These are phyloP conservation scores for Botryotinia calthae DNA, from an alignment of 2,329 filamentous ascomycete genomes.

Conservation along the genomic window DNA sequence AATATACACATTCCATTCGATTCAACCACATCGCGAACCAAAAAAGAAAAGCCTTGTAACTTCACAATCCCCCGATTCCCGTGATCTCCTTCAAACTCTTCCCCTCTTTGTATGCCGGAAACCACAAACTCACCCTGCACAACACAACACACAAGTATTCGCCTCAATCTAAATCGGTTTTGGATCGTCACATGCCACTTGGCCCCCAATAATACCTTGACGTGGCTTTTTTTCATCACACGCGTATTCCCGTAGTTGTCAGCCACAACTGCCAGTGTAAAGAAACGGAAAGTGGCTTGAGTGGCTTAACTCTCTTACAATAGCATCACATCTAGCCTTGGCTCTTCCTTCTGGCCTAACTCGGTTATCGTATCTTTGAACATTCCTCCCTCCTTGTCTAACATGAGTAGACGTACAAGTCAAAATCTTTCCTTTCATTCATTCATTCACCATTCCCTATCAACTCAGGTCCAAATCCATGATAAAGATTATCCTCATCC, in stretches of 20 bases:
- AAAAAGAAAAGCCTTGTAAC: background rate
- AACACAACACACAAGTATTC: background rate
- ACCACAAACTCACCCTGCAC: background rate
- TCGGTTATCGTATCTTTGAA: conserved; percentile 11
- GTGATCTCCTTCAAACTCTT: background rate
- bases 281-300: conserved; percentile 1
- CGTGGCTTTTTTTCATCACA: conserved; percentile 11
- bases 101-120: background rate
- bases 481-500: background rate
- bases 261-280: background rate
- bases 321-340: background rate
- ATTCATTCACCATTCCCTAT: background rate
- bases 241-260: conserved; percentile 1
- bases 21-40: background rate
- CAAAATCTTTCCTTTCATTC: background rate
- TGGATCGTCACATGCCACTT: conserved; percentile 11
- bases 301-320: background rate
- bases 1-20: background rate
- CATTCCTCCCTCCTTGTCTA: background rate
- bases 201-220: conserved; percentile 9
- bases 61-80: background rate
- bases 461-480: background rate
- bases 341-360: background rate
- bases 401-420: background rate
- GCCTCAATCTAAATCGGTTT: conserved; percentile 1